Evolutionary conservation across 2,329 filamentous ascomycete species (phyloP), one percentile per base, ranked within the genome.

Genomic region (Fusarium incarnatum): DNA sequence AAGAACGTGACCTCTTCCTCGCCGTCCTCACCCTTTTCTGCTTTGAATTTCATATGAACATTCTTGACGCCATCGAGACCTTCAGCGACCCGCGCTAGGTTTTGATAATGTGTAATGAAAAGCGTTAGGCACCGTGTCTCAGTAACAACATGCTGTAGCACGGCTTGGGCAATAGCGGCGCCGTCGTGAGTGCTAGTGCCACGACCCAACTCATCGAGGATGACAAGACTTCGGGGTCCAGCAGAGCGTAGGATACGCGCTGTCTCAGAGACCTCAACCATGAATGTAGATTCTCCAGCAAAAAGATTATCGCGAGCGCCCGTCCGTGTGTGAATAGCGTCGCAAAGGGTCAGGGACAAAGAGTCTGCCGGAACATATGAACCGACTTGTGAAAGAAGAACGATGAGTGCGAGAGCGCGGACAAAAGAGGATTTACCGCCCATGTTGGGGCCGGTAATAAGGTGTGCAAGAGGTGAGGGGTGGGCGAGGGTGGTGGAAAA

Each of bases 351-450:
- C 1, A 98, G 86, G 5, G 84, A 81, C 27, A 95, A 89, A 4
- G 88, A 85, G 28, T 87, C 85, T 23, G 95, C 95, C 3, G 96
- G 96, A 1, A 99, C 94, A 79, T 94, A 99, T 40, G 93, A 97
- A 53, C 96, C 96, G 69, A 98, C 92, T 78, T 99, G 96, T 10
- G 94, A 94, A 83, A 99, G 94, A 75, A 99, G 94, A 49, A 92
- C 88, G 68, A 98, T 94, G 9, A 99, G 88, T 12, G 96, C 95
- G 46, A 97, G 90, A 71, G 94, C 93, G 56, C 96, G 93, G 23
- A 99, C 95, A 79, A 97, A 99, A 61, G 92, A 96, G n/a, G 94
- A 97, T 78, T 99, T 99, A 60, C 96, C 96, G 75, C 96, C 96
- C 96, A 99, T 99, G 82, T 99, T 99, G 30, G 96, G 96, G 0